Percentiles rank a stretch among this genome's conserved stretches.
Conservation (phyloP, 768 basidiomycete species). For the Tricholoma terreum region DNA sequence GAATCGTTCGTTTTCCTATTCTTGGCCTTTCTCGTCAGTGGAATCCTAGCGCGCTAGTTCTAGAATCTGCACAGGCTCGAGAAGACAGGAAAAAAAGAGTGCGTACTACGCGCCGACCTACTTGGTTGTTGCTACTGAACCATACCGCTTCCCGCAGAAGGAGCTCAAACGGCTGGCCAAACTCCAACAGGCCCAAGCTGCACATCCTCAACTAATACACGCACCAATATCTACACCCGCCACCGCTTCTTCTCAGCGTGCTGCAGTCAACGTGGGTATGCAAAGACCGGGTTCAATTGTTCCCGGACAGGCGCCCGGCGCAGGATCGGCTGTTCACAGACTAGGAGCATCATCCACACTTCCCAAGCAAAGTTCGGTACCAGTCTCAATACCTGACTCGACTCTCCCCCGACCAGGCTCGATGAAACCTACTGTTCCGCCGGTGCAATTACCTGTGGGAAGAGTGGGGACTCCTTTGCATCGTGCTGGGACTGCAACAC, state of each 20-base stretch:
- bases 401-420: slow-evolving; percentile 18
- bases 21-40: slow-evolving; percentile 41
- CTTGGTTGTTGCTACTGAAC: background rate
- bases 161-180: slow-evolving; percentile 70
- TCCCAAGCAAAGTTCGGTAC: slow-evolving; percentile 15
- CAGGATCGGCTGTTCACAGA: slow-evolving; percentile 21
- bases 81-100: slow-evolving; percentile 79
- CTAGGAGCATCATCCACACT: slow-evolving; percentile 18
- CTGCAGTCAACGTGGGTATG: slow-evolving; percentile 22
- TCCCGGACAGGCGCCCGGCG: slow-evolving; percentile 19
- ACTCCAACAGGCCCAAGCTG: slow-evolving; percentile 36
- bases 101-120: slow-evolving; percentile 25
- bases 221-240: slow-evolving; percentile 31
- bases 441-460: slow-evolving; percentile 20
- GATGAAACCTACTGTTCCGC: slow-evolving; percentile 13
- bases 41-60: slow-evolving; percentile 59
- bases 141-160: slow-evolving; percentile 44
- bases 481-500: slow-evolving; percentile 22
- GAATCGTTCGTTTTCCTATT: slow-evolving; percentile 1
- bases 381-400: slow-evolving; percentile 26
- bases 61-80: slow-evolving; percentile 69
- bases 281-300: slow-evolving; percentile 34
- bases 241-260: slow-evolving; percentile 21
- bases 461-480: slow-evolving; percentile 23
- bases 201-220: slow-evolving; percentile 30